These are phyloP conservation scores for Thermothielavioides terrestris DNA, from an alignment of 495 filamentous ascomycete species.

Conservation along the genomic window DNA sequence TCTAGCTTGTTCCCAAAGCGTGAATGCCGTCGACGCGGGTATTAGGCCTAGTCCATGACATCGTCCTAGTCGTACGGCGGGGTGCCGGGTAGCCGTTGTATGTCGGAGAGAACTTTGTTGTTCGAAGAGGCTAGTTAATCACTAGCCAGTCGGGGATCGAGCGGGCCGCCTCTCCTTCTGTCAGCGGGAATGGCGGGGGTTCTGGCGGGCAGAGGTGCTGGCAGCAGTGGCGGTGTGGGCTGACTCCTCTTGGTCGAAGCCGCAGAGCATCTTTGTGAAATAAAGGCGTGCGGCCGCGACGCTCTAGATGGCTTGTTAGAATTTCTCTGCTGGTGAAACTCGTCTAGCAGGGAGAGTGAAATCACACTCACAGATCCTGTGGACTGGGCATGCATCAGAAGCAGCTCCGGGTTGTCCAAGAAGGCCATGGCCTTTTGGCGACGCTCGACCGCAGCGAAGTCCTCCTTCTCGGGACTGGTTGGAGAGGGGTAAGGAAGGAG, in stretches of 20 bases:
- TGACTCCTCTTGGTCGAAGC: conserved; percentile 28
- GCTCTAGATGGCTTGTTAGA: conserved; percentile 23
- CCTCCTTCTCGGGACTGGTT: conserved; percentile 12
- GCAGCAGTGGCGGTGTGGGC: not conserved
- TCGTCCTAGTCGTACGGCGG: too few species aligned
- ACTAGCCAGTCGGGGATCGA: not conserved
- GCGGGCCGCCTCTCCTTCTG: not conserved
- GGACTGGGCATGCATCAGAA: conserved; percentile 45
- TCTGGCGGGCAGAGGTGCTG: not conserved
- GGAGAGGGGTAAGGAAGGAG: not conserved
- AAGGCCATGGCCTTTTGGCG: conserved; percentile 37
- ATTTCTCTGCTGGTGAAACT: not conserved
- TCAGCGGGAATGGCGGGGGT: not conserved
- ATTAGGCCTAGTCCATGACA: too few species aligned
- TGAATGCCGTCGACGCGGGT: too few species aligned
- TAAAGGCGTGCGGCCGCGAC: conserved; percentile 40
- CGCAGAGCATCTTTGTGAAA: conserved; percentile 43
- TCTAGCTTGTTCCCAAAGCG: too few species aligned
- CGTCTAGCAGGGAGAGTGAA: not conserved
- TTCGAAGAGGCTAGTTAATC: not conserved
- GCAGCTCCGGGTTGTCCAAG: conserved; percentile 42
- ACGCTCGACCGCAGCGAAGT: conserved; percentile 26
- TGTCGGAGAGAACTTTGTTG: not conserved
- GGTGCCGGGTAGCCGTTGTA: too few species aligned
- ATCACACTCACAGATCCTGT: conserved; percentile 37